Conservation (phyloP, 345 rosid genomes). For the Kernera saxatilis region DNA sequence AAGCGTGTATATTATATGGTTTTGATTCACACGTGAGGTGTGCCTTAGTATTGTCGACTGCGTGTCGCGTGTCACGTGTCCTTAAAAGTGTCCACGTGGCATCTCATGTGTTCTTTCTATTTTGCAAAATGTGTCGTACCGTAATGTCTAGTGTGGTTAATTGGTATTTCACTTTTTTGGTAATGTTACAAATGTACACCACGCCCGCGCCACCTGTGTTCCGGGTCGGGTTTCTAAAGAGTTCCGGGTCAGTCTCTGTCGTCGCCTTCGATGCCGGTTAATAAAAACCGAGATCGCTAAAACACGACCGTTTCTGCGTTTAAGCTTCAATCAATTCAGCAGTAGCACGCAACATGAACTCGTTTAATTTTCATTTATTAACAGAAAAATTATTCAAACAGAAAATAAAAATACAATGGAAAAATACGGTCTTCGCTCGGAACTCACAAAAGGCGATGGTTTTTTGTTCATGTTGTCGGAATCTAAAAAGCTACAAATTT, state of each 20-base stretch:
- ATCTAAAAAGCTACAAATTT: slow-evolving; percentile 17
- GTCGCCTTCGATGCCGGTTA: neutral
- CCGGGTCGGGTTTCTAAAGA: neutral
- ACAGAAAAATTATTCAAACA: neutral
- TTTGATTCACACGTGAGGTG: neutral
- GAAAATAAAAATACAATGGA: neutral
- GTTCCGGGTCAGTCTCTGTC: neutral
- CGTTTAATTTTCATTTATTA: neutral
- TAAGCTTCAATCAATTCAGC: neutral
- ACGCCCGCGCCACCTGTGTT: neutral
- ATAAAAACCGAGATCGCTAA: neutral
- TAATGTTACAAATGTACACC: too few relatives aligned
- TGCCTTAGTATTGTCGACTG: neutral
- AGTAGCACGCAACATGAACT: neutral
- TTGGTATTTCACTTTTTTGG: too few relatives aligned
- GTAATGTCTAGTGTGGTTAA: too few relatives aligned
- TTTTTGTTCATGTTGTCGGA: slow-evolving; percentile 12
- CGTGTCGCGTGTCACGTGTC: neutral
- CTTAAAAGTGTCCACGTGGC: neutral
- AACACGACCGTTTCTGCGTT: neutral
- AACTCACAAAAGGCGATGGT: slow-evolving; percentile 13
- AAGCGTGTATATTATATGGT: neutral
- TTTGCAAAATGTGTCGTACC: neutral
- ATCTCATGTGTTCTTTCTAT: neutral
- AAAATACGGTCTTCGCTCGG: slow-evolving; percentile 4